phyloP scores from a whole-genome alignment of 306 rosid species.

The Abrus precatorius region DNA sequence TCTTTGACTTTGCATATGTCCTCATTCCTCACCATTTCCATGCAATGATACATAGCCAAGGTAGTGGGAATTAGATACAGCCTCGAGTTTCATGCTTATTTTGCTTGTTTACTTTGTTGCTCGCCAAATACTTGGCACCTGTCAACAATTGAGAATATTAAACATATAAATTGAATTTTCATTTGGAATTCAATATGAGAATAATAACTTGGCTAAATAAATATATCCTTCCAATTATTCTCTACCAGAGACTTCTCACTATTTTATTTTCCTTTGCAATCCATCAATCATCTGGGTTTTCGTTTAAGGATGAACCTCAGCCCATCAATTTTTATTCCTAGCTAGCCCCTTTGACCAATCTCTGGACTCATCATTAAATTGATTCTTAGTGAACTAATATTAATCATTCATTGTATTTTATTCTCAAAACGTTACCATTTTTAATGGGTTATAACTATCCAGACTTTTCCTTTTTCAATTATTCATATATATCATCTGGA shows the following conservation, averaged over 20 bases:
- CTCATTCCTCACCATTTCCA: constrained; percentile 14
- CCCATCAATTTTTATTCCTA: constrained; percentile 29
- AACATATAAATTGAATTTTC: not conserved
- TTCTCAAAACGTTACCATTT: not conserved
- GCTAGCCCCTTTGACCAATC: constrained; percentile 32
- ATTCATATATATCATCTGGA: not conserved
- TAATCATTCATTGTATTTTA: constrained; percentile 34
- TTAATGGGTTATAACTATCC: not conserved
- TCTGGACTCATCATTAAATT: constrained; percentile 5
- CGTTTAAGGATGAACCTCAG: constrained; percentile 19
- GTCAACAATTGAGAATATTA: not conserved
- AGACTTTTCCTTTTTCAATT: not conserved
- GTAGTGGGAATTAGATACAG: constrained; percentile 35
- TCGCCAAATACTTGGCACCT: not conserved
- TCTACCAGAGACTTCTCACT: not conserved
- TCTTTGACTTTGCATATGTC: constrained; percentile 33
- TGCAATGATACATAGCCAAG: not conserved
- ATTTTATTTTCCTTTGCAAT: constrained; percentile 10
- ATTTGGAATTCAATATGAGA: constrained; percentile 8
- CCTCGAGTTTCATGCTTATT: constrained; percentile 8
- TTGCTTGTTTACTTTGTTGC: not conserved
- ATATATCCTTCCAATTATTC: constrained; percentile 45
- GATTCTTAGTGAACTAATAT: constrained; percentile 42
- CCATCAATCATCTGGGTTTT: constrained; percentile 31
- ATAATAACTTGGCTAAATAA: not conserved